Percentiles rank a stretch among this genome's conserved stretches.
These are phyloP conservation scores for Neophaeococcomyces mojaviensis DNA, from an alignment of 2,329 filamentous ascomycete genomes.

Conservation along the genomic window DNA sequence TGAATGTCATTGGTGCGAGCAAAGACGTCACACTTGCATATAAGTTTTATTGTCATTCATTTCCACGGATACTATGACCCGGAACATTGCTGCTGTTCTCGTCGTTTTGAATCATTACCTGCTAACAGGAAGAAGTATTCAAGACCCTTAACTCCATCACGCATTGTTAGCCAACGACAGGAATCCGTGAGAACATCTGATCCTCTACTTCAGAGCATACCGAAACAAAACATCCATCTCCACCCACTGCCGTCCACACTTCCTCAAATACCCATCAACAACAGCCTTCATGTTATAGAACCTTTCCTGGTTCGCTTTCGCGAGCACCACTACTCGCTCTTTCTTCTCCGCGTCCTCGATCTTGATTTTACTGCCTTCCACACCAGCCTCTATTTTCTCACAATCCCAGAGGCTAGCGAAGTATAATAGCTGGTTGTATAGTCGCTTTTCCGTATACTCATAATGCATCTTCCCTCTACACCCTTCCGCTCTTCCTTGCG, in stretches of 20 bases:
- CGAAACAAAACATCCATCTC: conserved; percentile 84
- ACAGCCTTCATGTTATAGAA: conserved; percentile 70
- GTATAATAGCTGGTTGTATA: conserved; percentile 94
- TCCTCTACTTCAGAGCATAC: conserved; percentile 36
- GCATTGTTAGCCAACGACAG: too few relatives aligned
- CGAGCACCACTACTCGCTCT: conserved; percentile 63
- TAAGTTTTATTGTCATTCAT: too few relatives aligned
- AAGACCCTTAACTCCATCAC: too few relatives aligned
- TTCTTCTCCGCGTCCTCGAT: conserved; percentile 44
- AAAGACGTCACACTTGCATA: too few relatives aligned
- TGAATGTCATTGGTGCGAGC: too few relatives aligned
- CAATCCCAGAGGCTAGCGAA: conserved; percentile 80
- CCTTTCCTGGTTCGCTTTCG: conserved; percentile 70
- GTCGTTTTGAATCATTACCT: too few relatives aligned
- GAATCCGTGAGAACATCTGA: too few relatives aligned
- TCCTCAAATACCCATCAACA: conserved; percentile 77
- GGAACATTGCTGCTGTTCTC: too few relatives aligned
- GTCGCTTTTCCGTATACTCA: conserved; percentile 76
- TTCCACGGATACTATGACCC: too few relatives aligned
- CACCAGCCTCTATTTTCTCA: conserved; percentile 62
- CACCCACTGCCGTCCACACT: conserved; percentile 87
- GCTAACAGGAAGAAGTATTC: too few relatives aligned
- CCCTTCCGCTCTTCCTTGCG: conserved; percentile 72
- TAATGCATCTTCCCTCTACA: conserved; percentile 84
- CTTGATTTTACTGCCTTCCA: conserved; percentile 37